Evolutionary conservation across 2,329 filamentous ascomycete species (phyloP).

Genomic region (Dactylellina cionopaga): DNA sequence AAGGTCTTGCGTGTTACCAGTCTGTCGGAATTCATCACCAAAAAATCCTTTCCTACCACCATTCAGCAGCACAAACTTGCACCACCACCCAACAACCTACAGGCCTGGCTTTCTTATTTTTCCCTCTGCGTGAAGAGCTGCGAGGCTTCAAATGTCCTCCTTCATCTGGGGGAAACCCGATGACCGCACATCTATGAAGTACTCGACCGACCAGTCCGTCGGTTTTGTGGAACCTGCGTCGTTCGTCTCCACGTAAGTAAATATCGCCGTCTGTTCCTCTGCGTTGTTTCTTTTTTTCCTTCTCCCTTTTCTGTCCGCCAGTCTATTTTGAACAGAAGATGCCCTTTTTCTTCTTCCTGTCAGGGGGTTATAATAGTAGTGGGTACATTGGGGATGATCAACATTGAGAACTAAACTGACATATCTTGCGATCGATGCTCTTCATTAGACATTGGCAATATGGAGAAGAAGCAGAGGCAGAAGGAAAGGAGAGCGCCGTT

Average conservation of each 20-base stretch:
- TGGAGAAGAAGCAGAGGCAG: slow-evolving; percentile 11
- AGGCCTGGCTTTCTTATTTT: slow-evolving; percentile 32
- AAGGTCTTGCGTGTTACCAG: slow-evolving; percentile 47
- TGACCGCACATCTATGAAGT: slow-evolving; percentile 45
- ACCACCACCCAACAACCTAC: slow-evolving; percentile 34
- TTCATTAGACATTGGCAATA: slow-evolving; percentile 41
- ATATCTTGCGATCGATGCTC: slow-evolving; percentile 3
- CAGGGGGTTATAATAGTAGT: not conserved
- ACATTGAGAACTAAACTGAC: not conserved
- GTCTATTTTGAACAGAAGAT: no score
- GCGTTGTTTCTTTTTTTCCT: not conserved
- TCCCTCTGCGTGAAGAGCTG: slow-evolving; percentile 16
- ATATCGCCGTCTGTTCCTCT: slow-evolving; percentile 8
- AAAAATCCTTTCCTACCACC: slow-evolving; percentile 39
- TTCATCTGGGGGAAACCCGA: slow-evolving; percentile 45
- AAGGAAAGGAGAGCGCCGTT: slow-evolving; percentile 11
- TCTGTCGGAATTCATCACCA: slow-evolving; percentile 48
- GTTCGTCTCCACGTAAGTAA: slow-evolving; percentile 47
- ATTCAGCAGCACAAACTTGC: slow-evolving; percentile 21
- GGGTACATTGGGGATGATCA: not conserved
- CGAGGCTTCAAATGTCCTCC: slow-evolving; percentile 50
- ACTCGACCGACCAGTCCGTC: slow-evolving; percentile 39
- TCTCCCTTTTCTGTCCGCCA: not conserved
- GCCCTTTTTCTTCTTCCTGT: not conserved
- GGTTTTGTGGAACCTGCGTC: slow-evolving; percentile 50